Evolutionary conservation across 139 green algal genomes (phyloP).

Genomic region (Closterium sp.): DNA sequence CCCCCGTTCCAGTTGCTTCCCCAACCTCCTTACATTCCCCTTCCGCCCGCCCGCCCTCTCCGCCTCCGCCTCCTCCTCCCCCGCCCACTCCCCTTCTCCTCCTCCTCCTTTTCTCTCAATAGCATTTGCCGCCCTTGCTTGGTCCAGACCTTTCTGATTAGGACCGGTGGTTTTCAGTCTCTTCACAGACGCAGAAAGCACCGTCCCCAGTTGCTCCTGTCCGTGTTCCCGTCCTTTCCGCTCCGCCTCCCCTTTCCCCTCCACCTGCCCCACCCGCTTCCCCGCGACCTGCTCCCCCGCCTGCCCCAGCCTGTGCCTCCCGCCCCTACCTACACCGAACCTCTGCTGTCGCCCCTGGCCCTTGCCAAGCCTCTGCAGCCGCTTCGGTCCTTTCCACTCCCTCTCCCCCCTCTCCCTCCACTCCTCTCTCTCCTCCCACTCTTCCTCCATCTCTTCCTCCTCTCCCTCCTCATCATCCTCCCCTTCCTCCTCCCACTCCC

Average conservation of each 20-base stretch:
- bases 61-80: too few species aligned
- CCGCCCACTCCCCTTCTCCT: too few species aligned
- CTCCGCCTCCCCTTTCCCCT: not conserved
- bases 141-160: not conserved
- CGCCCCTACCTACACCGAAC: not conserved
- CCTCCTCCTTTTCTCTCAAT: not conserved
- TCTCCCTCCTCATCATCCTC: not conserved
- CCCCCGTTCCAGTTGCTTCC: not conserved
- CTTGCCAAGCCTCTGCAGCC: not conserved
- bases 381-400: not conserved
- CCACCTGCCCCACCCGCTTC: not conserved
- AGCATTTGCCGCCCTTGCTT: not conserved
- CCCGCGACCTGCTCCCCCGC: not conserved
- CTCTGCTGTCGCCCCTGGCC: not conserved
- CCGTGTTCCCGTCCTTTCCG: not conserved
- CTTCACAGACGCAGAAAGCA: not conserved
- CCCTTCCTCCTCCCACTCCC: not conserved
- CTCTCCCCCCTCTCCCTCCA: not conserved
- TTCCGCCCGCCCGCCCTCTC: not conserved
- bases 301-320: not conserved
- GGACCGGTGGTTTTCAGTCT: not conserved
- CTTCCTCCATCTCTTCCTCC: not conserved
- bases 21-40: not conserved
- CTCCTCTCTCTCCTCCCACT: not conserved
- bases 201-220: not conserved